Conservation (phyloP, 1,284 basidiomycete species). For the Cutaneotrichosporon arboriforme region DNA sequence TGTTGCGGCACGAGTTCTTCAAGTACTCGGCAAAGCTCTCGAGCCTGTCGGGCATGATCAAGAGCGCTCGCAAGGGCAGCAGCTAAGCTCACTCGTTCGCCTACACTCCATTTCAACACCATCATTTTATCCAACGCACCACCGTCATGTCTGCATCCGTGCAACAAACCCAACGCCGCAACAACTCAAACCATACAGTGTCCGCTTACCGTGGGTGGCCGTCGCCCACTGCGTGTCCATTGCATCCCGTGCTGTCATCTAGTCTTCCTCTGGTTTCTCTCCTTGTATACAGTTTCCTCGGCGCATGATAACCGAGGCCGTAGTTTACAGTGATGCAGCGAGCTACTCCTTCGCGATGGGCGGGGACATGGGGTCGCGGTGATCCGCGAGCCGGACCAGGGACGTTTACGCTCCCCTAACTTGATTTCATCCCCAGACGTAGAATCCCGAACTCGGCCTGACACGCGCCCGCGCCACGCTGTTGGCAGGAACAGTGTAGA, state of each 20-base stretch:
- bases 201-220: neutral
- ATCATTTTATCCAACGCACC: neutral
- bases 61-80: conserved; percentile 68
- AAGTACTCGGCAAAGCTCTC: conserved; percentile 76
- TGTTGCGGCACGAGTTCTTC: conserved; percentile 88
- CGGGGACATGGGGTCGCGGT: neutral
- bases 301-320: conserved; percentile 1
- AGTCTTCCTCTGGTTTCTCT: neutral
- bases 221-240: neutral
- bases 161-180: neutral
- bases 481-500: conserved; percentile 56
- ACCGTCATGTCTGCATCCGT: neutral
- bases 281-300: conserved; percentile 4
- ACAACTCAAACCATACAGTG: neutral
- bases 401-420: too few relatives aligned
- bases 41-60: conserved; percentile 84
- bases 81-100: neutral
- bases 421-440: conserved; percentile 26
- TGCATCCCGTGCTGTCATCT: conserved; percentile 1
- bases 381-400: too few relatives aligned
- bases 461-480: conserved; percentile 47
- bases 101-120: neutral
- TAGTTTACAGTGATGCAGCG: conserved; percentile 4
- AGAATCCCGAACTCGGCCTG: conserved; percentile 21
- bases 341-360: neutral